Percentiles rank a stretch among this genome's conserved stretches.
Evolutionary conservation across 768 basidiomycete species (phyloP).

Genomic region (Psilocybe azurescens): DNA sequence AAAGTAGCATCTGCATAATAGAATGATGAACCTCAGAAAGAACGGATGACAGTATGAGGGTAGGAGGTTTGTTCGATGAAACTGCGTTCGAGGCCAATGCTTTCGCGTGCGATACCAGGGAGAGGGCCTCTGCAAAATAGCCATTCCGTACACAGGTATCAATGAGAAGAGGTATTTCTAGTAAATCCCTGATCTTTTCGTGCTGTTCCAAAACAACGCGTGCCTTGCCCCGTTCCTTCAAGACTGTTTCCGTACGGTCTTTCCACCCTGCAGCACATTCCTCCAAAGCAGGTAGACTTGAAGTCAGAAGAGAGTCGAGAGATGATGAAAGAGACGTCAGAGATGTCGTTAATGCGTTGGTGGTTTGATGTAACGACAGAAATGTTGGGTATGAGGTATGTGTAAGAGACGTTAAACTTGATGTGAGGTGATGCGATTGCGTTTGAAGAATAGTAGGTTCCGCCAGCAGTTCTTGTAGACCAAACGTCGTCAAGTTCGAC

Average conservation of each 20-base stretch:
- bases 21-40: constrained; percentile 72
- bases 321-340: constrained; percentile 78
- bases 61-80: constrained; percentile 40
- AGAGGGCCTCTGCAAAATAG: constrained; percentile 90
- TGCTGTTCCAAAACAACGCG: constrained; percentile 91
- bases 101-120: constrained; percentile 76
- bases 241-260: constrained; percentile 73
- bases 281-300: constrained; percentile 80
- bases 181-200: constrained; percentile 89
- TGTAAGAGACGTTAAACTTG: constrained; percentile 88
- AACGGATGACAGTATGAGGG: constrained; percentile 63
- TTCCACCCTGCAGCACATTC: constrained; percentile 74
- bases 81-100: constrained; percentile 49
- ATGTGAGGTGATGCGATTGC: constrained; percentile 85
- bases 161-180: constrained; percentile 89
- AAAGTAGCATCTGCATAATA: constrained; percentile 73
- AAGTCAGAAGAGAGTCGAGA: constrained; percentile 67
- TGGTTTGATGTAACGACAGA: constrained; percentile 83
- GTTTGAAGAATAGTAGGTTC: constrained; percentile 82
- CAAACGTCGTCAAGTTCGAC: constrained; percentile 63
- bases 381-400: constrained; percentile 93
- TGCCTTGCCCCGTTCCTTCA: constrained; percentile 76
- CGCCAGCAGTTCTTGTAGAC: constrained; percentile 68
- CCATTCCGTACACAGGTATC: constrained; percentile 94
- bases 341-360: constrained; percentile 73